Evolutionary conservation across 345 rosid genomes (phyloP).

Genomic region (Populus nigra): DNA sequence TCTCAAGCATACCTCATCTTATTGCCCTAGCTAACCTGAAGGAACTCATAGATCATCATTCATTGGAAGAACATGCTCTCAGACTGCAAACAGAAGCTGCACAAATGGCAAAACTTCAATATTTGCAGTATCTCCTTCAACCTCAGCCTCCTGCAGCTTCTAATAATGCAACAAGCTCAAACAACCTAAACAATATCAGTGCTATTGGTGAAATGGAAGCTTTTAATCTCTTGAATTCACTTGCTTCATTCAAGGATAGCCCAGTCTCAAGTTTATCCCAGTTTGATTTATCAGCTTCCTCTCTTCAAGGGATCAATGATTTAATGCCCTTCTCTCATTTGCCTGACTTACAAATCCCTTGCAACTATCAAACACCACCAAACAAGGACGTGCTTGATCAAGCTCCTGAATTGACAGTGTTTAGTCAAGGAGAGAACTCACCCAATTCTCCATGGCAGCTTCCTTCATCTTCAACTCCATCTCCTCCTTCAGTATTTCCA

Average conservation of each 20-base stretch:
- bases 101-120: conserved; percentile 46
- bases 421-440: conserved; percentile 28
- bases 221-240: conserved; percentile 35
- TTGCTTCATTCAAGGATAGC: conserved; percentile 27
- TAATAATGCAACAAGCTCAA: conserved; percentile 12
- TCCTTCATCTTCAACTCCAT: conserved; percentile 36
- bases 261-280: conserved; percentile 17
- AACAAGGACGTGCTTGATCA: conserved; percentile 10
- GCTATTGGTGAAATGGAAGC: conserved; percentile 35
- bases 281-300: conserved; percentile 15
- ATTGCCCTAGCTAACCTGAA: conserved; percentile 58
- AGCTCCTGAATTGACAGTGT: conserved; percentile 22
- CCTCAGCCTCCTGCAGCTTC: conserved; percentile 22
- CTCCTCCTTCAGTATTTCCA: conserved; percentile 31
- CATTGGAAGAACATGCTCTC: conserved; percentile 48
- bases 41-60: conserved; percentile 46
- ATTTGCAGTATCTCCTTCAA: conserved; percentile 51
- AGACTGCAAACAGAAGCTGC: conserved; percentile 49
- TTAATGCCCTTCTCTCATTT: conserved; percentile 42
- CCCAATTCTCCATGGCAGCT: conserved; percentile 41
- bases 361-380: conserved; percentile 27
- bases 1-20: conserved; percentile 54
- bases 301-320: conserved; percentile 29
- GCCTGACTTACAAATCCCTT: conserved; percentile 45
- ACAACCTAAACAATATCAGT: neutral